These are phyloP conservation scores for Colletotrichum tropicale DNA, from an alignment of 2,329 filamentous ascomycete genomes.

Conservation along the genomic window DNA sequence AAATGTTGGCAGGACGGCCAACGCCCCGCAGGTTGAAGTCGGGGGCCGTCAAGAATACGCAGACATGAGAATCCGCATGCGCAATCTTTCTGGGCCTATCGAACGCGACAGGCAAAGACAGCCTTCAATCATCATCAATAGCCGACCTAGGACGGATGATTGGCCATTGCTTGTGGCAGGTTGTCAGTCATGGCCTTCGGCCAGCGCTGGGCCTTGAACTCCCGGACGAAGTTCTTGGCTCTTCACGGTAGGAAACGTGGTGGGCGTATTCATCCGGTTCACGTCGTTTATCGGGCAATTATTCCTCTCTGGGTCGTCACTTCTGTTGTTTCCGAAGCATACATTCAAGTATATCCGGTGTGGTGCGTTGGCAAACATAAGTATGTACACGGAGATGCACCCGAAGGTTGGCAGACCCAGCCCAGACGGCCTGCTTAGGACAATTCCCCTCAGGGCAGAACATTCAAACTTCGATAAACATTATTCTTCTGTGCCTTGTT, in stretches of 20 bases:
- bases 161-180: too few relatives aligned
- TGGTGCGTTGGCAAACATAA: too few relatives aligned
- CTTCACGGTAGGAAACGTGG: not conserved
- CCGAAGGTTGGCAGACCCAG: not conserved
- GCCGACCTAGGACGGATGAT: not conserved
- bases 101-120: too few relatives aligned
- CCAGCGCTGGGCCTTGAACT: too few relatives aligned
- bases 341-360: rapidly evolving
- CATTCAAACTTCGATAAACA: rapidly evolving
- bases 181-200: too few relatives aligned
- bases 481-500: not conserved
- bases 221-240: too few relatives aligned
- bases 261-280: not conserved
- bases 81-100: rapidly evolving
- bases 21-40: not conserved
- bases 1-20: not conserved
- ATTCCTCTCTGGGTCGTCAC: rapidly evolving
- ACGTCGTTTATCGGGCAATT: not conserved
- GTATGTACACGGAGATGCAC: too few relatives aligned
- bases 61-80: rapidly evolving
- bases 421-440: not conserved
- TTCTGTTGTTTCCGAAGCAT: not conserved
- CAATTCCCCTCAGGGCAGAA: rapidly evolving
- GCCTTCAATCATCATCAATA: too few relatives aligned
- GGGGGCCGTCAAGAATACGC: not conserved